Evolutionary conservation across 2,329 filamentous ascomycete genomes (phyloP), one percentile per base, ranked within the genome.

Genomic region (Fusarium citri): DNA sequence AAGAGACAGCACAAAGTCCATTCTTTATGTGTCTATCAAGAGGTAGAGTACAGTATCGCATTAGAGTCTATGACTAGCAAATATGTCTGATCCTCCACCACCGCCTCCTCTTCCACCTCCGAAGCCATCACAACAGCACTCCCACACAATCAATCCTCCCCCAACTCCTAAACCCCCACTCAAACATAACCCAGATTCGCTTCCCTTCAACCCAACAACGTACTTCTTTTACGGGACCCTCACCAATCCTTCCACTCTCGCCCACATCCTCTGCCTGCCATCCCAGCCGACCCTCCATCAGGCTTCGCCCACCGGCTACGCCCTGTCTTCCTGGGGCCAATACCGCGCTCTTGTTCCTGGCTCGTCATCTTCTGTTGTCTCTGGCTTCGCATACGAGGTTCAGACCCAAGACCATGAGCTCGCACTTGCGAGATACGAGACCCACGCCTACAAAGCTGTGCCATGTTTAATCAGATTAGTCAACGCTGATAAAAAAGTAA

Each of bases 281-380:
- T 42, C 34, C 53, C 30, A 65, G 23, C 46, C 50, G 50, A 66
- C 51, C 28, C 61, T 55, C 51, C 34, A 45, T 50, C 55, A 46
- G 50, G 58, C 40, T 46, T 48, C 30, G 16, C 55, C 57, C 46
- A 58, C 61, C 23, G 37, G 53, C 48, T 49, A 62, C 50, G 30
- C 53, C 30, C 46, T 54, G n/a, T 49, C 42, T 12, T 47, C 26
- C 25, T 53, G 26, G 45, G 54, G 40, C 16, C 46, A 55, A 42
- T 56, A 55, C 43, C 37, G 41, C 26, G 40, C 47, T 40, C 47
- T 63, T n/a, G 34, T 56, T 51, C 50, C 51, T 31, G 53, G 28
- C 49, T 53, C 49, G 14, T 26, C 41, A 46, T 18, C 30, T 15
- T 49, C 31, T 18, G n/a, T 47, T 34, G 45, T 46, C 46, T 41